Evolutionary conservation across 2,329 filamentous ascomycete genomes (phyloP).

Genomic region (Sporothrix pseudoabietina): DNA sequence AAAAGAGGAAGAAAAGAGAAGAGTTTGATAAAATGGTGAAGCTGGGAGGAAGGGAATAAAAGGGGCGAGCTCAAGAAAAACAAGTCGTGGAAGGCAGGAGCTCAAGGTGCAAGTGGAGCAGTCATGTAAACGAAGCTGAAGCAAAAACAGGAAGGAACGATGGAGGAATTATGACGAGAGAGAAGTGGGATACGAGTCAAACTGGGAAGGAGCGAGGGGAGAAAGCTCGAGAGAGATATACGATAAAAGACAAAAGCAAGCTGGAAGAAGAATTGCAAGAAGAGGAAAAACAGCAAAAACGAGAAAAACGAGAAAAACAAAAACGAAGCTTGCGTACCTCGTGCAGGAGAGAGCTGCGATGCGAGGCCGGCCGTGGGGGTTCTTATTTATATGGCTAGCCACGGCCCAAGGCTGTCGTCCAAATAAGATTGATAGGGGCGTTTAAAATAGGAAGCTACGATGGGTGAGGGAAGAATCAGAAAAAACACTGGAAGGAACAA

Average conservation of each 20-base stretch:
- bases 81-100: background rate
- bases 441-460: background rate
- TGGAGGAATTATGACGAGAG: background rate
- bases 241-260: background rate
- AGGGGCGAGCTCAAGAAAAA: background rate
- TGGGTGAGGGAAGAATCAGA: background rate
- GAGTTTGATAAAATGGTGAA: background rate
- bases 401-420: background rate
- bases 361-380: conserved; percentile 25
- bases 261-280: background rate
- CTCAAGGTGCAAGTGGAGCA: background rate
- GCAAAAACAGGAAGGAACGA: conserved; percentile 12
- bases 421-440: conserved; percentile 5
- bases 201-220: conserved; percentile 5
- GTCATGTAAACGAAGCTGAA: background rate
- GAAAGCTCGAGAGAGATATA: background rate
- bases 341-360: conserved; percentile 10
- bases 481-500: background rate
- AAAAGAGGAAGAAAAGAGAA: background rate
- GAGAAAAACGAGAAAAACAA: background rate
- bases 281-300: background rate
- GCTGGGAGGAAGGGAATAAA: background rate
- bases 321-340: background rate
- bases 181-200: conserved; percentile 3
- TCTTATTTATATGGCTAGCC: conserved; percentile 22